Base-by-base conservation (phyloP, 306 rosid species). In the Rosa rugosa region DNA sequence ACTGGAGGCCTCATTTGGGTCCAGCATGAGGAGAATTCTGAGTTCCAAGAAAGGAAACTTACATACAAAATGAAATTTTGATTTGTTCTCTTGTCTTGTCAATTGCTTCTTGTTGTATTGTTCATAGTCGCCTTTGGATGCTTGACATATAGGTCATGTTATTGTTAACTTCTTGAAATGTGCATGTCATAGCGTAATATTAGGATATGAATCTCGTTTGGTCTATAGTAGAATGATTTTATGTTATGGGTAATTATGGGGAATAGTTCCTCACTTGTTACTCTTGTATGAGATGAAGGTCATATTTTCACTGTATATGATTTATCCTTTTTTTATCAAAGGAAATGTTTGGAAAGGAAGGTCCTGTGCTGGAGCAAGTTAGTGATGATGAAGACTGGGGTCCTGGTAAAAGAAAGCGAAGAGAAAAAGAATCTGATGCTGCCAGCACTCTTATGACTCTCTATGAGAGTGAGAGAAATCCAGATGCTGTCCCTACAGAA, bases 371-470 rank as follows among this genome's bases (percentile, higher is more conserved):
- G 53, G 98, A 94, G 75, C 91, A 83, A 86, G 85, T 83, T 68
- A 94, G 96, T 83, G 97, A 92, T 56, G 98, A 94, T 83, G 98
- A 94, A 84, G 98, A 94, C 73, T 91, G 98, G 98, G 97, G 94
- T 74, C 98, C 97, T 77, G 73, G 75, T 67, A 91, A 88, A 89
- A 86, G 88, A 82, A 94, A 76, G 86, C 81, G 90, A 44, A 85
- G 91, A 79, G 91, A 87, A 77, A 94, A 91, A 83, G 97, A 91
- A 74, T 89, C 90, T 68, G 97, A 91, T 84, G 97, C 96, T 40
- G 90, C 91, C 49, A 86, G 90, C 75, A 91, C 96, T 60, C 96
- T 94, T 45, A 91, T 91, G 93, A 89, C 94, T 57, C 94, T 91
- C 77, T 88, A 86, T 82, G 92, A 89, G 81, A 83, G 92, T 59